Percentiles rank a stretch among this genome's conserved stretches.
Evolutionary conservation across 176 grass and related monocot species (phyloP).

Genomic region (Pontederia paniculata): DNA sequence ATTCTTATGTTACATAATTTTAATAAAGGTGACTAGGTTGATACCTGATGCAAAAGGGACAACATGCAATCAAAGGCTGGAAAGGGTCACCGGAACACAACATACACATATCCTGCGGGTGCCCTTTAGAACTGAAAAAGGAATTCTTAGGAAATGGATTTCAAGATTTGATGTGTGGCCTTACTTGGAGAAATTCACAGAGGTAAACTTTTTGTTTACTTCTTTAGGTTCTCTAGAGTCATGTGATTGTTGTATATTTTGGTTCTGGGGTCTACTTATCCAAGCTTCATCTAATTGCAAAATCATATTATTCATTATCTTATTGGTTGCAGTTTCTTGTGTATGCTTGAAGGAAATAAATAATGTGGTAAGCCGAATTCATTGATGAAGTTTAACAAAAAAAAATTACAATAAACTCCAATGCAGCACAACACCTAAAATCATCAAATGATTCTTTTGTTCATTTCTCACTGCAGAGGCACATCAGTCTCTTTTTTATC

Average conservation of each 20-base stretch:
- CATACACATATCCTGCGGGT: constrained; percentile 77
- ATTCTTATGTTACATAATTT: constrained; percentile 14
- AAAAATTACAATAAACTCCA: too few relatives aligned
- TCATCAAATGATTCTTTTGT: too few relatives aligned
- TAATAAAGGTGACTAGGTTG: constrained; percentile 74
- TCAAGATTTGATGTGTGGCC: constrained; percentile 99
- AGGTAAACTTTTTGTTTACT: constrained; percentile 25
- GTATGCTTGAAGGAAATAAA: too few relatives aligned
- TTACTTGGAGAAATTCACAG: constrained; percentile 69
- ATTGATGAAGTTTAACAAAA: too few relatives aligned
- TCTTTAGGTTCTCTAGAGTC: neutral
- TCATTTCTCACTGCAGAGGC: too few relatives aligned
- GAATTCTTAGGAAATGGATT: constrained; percentile 88
- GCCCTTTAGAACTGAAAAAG: constrained; percentile 74
- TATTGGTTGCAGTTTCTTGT: too few relatives aligned
- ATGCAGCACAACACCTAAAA: too few relatives aligned
- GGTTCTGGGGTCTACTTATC: too few relatives aligned
- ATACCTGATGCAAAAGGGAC: constrained; percentile 99
- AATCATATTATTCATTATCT: too few relatives aligned
- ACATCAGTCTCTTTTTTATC: too few relatives aligned
- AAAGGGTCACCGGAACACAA: constrained; percentile 84
- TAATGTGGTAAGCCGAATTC: too few relatives aligned
- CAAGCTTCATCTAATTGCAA: too few relatives aligned
- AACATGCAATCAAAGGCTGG: constrained; percentile 81
- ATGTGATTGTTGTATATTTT: neutral